A percentile compares a stretch with the other conserved stretches of the same genome.
These are phyloP conservation scores for Sechiopsis laciniata DNA, from an alignment of 306 rosid genomes.

Conservation along the genomic window DNA sequence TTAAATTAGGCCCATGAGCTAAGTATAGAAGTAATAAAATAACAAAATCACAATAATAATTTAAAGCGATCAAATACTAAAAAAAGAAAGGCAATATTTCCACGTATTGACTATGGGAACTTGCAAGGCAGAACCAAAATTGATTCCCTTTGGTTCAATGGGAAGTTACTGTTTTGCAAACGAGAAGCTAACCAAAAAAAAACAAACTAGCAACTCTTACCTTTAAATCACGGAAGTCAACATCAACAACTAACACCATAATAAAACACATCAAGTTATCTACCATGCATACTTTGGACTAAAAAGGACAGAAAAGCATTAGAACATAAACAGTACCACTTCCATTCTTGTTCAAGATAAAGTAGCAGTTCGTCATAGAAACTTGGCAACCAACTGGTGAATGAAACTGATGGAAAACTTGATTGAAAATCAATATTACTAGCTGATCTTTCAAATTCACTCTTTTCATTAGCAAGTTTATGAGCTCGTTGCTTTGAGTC, in stretches of 20 bases:
- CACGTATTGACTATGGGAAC: not conserved
- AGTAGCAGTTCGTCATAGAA: conserved; percentile 92
- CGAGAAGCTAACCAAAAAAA: not conserved
- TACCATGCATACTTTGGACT: not conserved
- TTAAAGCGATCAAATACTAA: not conserved
- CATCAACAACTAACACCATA: not conserved
- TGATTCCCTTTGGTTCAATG: not conserved
- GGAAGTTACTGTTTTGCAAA: not conserved
- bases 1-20: not conserved
- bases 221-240: not conserved
- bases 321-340: conserved; percentile 51
- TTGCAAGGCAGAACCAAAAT: not conserved
- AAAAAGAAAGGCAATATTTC: not conserved
- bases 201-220: not conserved
- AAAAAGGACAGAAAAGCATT: conserved; percentile 19
- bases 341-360: conserved; percentile 99
- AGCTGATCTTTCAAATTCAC: conserved; percentile 48
- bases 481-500: conserved; percentile 51
- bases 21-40: not conserved
- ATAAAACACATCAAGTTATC: not conserved
- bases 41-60: not conserved
- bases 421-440: conserved; percentile 45
- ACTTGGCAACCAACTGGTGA: conserved; percentile 80
- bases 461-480: conserved; percentile 54
- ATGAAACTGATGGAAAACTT: conserved; percentile 45